Conservation (phyloP, 73 alveolate genomes). For the Tetrahymena elliotti region DNA sequence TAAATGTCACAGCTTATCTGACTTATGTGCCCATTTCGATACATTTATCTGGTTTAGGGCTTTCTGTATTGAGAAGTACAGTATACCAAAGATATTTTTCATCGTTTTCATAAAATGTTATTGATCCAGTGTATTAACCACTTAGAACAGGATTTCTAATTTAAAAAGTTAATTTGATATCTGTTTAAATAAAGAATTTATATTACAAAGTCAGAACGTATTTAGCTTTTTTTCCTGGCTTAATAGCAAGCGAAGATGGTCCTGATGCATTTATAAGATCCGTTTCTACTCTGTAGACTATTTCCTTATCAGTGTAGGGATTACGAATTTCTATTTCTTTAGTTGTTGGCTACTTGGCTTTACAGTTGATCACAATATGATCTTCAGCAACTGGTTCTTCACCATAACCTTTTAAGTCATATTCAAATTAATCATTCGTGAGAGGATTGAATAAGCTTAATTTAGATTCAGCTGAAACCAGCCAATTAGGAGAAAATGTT, state of each 20-base stretch:
- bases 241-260: slow-evolving; percentile 25
- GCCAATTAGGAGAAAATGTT: slow-evolving; percentile 89
- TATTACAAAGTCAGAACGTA: slow-evolving; percentile 46
- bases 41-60: slow-evolving; percentile 81
- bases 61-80: slow-evolving; percentile 56
- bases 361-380: slow-evolving; percentile 83
- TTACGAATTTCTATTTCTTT: slow-evolving; percentile 74
- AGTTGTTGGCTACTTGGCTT: slow-evolving; percentile 82
- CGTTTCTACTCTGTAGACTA: slow-evolving; percentile 82
- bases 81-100: slow-evolving; percentile 91
- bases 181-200: not conserved
- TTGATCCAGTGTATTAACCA: slow-evolving; percentile 91
- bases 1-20: slow-evolving; percentile 83
- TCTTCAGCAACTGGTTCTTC: slow-evolving; percentile 99
- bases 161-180: not conserved
- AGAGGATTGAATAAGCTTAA: slow-evolving; percentile 71
- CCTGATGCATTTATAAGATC: slow-evolving; percentile 93
- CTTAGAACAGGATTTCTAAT: slow-evolving; percentile 72
- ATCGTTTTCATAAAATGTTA: slow-evolving; percentile 83
- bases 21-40: slow-evolving; percentile 75
- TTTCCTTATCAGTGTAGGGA: slow-evolving; percentile 67
- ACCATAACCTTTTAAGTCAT: slow-evolving; percentile 91
- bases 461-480: slow-evolving; percentile 70
- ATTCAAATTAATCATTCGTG: slow-evolving; percentile 90
- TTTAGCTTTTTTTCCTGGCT: slow-evolving; percentile 27